These are phyloP conservation scores for Geranium rotundifolium DNA, from an alignment of 345 rosid genomes.

Conservation along the genomic window DNA sequence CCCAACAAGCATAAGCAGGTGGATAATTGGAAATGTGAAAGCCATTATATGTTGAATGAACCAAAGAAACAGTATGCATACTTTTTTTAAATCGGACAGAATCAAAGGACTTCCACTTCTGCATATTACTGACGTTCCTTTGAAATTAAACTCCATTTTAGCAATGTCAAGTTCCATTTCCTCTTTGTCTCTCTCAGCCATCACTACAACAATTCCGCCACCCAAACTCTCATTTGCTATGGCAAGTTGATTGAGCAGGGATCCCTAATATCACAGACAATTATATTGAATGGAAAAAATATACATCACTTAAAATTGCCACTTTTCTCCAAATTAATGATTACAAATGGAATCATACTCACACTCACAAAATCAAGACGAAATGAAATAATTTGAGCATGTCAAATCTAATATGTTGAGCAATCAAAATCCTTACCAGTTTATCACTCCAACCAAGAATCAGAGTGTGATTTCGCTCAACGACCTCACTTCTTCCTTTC, in stretches of 20 bases:
- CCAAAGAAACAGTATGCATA: constrained; percentile 3
- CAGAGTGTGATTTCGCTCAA: constrained; percentile 62
- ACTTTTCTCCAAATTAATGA: not conserved
- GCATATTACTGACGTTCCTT: constrained; percentile 61
- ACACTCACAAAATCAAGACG: not conserved
- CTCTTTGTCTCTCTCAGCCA: constrained; percentile 74
- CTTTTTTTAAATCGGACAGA: constrained; percentile 65
- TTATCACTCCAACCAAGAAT: constrained; percentile 82
- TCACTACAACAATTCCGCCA: constrained; percentile 63
- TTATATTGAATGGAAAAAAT: constrained; percentile 1
- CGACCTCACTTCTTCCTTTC: constrained; percentile 63
- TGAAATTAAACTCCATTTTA: constrained; percentile 69
- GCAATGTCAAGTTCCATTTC: constrained; percentile 76
- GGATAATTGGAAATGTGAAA: not conserved
- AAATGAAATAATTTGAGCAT: not conserved
- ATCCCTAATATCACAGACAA: constrained; percentile 34
- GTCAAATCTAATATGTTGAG: not conserved
- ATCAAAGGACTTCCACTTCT: constrained; percentile 70
- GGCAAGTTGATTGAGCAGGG: constrained; percentile 53
- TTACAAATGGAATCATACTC: not conserved
- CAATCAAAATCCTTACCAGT: constrained; percentile 31
- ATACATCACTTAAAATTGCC: not conserved
- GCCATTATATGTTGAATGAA: constrained; percentile 1
- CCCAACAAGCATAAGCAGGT: not conserved
- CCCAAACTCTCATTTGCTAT: constrained; percentile 71